Conservation (phyloP, 2,329 filamentous ascomycete species). For the Pseudogymnoascus sp. region DNA sequence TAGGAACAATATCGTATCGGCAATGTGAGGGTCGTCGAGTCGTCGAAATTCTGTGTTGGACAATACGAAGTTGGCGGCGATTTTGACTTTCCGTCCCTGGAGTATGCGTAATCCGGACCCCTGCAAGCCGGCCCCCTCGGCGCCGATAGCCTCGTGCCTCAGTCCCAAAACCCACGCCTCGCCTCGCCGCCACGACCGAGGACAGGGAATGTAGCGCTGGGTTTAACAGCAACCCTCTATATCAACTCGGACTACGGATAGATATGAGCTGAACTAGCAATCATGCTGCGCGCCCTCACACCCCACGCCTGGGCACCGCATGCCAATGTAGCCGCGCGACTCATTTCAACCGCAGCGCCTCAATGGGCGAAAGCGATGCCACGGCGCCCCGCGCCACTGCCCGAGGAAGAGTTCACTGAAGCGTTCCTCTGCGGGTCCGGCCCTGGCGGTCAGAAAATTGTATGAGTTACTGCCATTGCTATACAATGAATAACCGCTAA, state of each 20-base stretch:
- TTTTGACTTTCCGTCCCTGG: conserved; percentile 4
- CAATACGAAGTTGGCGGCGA: background rate
- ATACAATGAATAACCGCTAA: conserved; percentile 1
- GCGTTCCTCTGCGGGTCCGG: conserved; percentile 84
- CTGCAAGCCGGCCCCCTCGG: background rate
- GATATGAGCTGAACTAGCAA: background rate
- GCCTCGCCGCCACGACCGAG: background rate
- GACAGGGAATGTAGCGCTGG: background rate
- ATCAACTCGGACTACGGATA: background rate
- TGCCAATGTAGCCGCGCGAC: background rate
- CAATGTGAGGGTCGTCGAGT: background rate
- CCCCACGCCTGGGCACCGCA: background rate
- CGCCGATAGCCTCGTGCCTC: conserved; percentile 6
- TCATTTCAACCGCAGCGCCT: conserved; percentile 12
- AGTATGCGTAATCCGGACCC: background rate
- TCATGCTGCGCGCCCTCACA: background rate
- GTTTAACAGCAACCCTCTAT: background rate
- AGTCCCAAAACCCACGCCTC: background rate
- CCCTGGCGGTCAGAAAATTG: conserved; percentile 93
- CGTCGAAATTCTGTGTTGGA: background rate
- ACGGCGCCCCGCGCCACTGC: conserved; percentile 61
- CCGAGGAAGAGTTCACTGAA: conserved; percentile 73
- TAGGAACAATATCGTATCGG: background rate
- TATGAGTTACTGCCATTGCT: conserved; percentile 30
- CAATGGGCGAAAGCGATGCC: conserved; percentile 54